A percentile compares a stretch with the other conserved stretches of the same genome.
phyloP scores from a whole-genome alignment of 2,329 filamentous ascomycete species.

The Penicillium sp. region DNA sequence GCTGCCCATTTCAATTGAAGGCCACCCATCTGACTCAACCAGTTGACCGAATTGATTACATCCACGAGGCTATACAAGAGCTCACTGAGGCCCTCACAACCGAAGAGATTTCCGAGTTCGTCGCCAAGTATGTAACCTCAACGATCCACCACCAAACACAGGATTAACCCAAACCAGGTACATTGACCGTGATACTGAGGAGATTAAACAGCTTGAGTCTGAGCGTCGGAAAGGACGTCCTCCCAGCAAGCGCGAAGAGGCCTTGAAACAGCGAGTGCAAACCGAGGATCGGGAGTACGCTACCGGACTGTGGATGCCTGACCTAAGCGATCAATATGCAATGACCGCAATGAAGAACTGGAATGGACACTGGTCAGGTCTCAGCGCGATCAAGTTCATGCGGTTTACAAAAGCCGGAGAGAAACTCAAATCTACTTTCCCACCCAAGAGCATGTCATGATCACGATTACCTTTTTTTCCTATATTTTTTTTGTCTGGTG shows the following conservation, averaged over 20 bases:
- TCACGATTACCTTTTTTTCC: constrained; percentile 15
- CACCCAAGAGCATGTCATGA: constrained; percentile 61
- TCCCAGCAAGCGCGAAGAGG: constrained; percentile 71
- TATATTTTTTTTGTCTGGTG: constrained; percentile 12
- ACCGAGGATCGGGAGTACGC: constrained; percentile 75
- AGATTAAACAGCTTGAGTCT: constrained; percentile 52
- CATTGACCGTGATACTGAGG: constrained; percentile 36
- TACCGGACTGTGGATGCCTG: constrained; percentile 77
- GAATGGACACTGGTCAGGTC: constrained; percentile 80
- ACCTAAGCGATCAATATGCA: constrained; percentile 67
- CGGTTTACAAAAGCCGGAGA: constrained; percentile 66
- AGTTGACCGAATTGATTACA: constrained; percentile 69
- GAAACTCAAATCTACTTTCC: constrained; percentile 71
- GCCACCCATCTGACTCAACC: not conserved
- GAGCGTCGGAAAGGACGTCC: constrained; percentile 75
- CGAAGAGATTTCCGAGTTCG: constrained; percentile 48
- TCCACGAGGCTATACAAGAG: constrained; percentile 61
- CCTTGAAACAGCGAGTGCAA: constrained; percentile 68
- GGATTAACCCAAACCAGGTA: constrained; percentile 27
- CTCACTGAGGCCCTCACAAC: constrained; percentile 35
- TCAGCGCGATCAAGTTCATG: constrained; percentile 73
- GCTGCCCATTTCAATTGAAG: not conserved
- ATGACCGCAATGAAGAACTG: constrained; percentile 66
- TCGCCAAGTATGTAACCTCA: constrained; percentile 55
- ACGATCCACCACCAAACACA: not conserved